These are phyloP conservation scores for Naganishia sp. DNA, from an alignment of 1,284 basidiomycete genomes.

Conservation along the genomic window DNA sequence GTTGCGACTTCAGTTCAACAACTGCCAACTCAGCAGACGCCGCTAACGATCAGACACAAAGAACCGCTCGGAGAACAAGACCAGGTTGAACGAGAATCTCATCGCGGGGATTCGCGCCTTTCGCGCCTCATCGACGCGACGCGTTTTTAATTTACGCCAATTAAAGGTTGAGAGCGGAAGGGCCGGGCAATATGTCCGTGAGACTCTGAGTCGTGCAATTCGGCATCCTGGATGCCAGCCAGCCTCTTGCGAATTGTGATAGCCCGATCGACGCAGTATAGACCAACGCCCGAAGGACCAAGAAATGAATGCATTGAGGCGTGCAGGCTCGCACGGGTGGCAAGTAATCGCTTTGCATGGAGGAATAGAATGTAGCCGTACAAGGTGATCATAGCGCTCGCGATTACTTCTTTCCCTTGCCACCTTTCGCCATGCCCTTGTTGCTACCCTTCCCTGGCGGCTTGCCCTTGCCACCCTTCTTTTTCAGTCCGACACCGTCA, in stretches of 20 bases:
- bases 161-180: too few species aligned
- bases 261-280: background rate
- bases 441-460: constrained; percentile 28
- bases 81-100: constrained; percentile 1
- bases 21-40: background rate
- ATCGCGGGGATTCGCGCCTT: too few species aligned
- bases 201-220: too few species aligned
- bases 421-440: constrained; percentile 22
- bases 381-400: background rate
- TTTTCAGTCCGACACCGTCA: constrained; percentile 35
- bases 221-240: too few species aligned
- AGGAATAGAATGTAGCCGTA: background rate
- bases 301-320: too few species aligned
- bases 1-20: too few species aligned
- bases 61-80: background rate
- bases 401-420: constrained; percentile 22
- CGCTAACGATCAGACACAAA: too few species aligned
- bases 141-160: constrained; percentile 18
- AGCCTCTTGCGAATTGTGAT: background rate
- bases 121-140: background rate
- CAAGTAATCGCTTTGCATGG: too few species aligned
- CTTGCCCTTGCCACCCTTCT: constrained; percentile 33
- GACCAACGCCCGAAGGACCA: too few species aligned
- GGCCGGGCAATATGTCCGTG: too few species aligned
- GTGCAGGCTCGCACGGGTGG: too few species aligned